Percentiles rank a stretch among this genome's conserved stretches.
Evolutionary conservation across 2,329 filamentous ascomycete species (phyloP).

Genomic region (Aspergillus neotritici): DNA sequence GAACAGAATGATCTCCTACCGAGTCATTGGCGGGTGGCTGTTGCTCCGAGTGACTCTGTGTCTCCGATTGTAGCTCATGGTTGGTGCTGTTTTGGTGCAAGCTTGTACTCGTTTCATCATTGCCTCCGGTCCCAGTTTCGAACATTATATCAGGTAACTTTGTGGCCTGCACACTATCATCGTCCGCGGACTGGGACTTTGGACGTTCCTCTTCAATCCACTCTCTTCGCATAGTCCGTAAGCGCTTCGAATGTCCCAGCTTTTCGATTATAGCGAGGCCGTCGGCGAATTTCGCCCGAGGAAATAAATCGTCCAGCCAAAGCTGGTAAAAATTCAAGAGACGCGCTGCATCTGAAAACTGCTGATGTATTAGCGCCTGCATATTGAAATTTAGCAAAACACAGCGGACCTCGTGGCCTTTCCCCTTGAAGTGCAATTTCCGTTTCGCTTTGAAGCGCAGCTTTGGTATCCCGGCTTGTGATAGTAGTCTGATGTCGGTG

Average conservation of each 20-base stretch:
- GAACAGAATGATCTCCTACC: no score
- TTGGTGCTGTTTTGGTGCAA: no score
- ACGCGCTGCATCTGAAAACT: conserved; percentile 78
- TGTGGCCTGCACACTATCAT: conserved; percentile 5
- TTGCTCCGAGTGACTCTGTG: no score
- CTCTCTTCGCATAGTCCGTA: conserved; percentile 68
- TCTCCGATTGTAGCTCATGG: no score
- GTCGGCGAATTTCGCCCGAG: conserved; percentile 88
- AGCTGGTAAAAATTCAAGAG: conserved; percentile 88
- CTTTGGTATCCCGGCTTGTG: conserved; percentile 74
- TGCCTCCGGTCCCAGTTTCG: no score
- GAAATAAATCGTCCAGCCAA: conserved; percentile 95
- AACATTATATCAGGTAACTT: not conserved
- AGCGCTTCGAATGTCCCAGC: conserved; percentile 73
- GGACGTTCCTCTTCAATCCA: conserved; percentile 71
- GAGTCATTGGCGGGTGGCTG: no score
- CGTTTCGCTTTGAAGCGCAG: conserved; percentile 65
- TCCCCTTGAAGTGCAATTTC: conserved; percentile 76
- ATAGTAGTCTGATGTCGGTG: conserved; percentile 61
- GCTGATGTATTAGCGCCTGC: not conserved
- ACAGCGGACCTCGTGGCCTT: conserved; percentile 72
- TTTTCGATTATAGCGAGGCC: conserved; percentile 89
- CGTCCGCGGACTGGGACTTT: conserved; percentile 7
- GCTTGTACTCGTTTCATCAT: no score
- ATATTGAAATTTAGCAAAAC: not conserved